A percentile compares a stretch with the other conserved stretches of the same genome.
Evolutionary conservation across 2,329 filamentous ascomycete genomes (phyloP).

Genomic region (Xylariaceae sp.): DNA sequence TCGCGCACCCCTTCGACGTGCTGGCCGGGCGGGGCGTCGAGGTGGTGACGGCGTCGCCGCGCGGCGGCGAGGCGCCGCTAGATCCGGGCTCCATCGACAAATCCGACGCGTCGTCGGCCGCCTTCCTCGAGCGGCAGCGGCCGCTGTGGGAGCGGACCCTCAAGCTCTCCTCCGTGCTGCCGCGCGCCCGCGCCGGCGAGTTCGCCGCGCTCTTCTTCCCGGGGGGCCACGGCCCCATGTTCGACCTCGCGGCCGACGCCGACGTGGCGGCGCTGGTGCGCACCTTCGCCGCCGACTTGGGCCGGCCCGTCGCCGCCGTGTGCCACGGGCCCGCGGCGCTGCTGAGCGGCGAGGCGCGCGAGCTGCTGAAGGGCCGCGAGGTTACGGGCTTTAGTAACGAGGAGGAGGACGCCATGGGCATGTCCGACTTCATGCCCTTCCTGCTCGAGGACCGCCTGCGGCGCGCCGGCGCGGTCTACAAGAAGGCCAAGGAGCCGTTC

Average conservation of each 20-base stretch:
- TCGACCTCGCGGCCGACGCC: conserved; percentile 52
- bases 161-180: conserved; percentile 48
- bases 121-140: conserved; percentile 49
- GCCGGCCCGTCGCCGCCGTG: conserved; percentile 58
- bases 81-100: conserved; percentile 50
- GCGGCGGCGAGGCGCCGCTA: conserved; percentile 53
- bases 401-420: conserved; percentile 42
- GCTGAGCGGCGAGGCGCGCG: conserved; percentile 48
- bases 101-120: conserved; percentile 46
- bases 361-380: conserved; percentile 46
- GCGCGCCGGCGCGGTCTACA: conserved; percentile 45
- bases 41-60: conserved; percentile 53
- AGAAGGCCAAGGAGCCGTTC: conserved; percentile 46
- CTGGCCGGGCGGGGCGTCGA: conserved; percentile 43
- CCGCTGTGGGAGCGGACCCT: conserved; percentile 56
- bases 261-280: conserved; percentile 52
- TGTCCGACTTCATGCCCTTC: conserved; percentile 46
- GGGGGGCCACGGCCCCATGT: conserved; percentile 58
- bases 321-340: conserved; percentile 63
- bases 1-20: conserved; percentile 57
- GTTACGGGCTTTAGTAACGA: conserved; percentile 54
- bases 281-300: conserved; percentile 53
- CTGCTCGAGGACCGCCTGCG: conserved; percentile 49
- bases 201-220: conserved; percentile 57
- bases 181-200: conserved; percentile 45